Evolutionary conservation across 2,329 filamentous ascomycete species (phyloP), one percentile per base, ranked within the genome.

Genomic region (Paraconiothyrium sp.): DNA sequence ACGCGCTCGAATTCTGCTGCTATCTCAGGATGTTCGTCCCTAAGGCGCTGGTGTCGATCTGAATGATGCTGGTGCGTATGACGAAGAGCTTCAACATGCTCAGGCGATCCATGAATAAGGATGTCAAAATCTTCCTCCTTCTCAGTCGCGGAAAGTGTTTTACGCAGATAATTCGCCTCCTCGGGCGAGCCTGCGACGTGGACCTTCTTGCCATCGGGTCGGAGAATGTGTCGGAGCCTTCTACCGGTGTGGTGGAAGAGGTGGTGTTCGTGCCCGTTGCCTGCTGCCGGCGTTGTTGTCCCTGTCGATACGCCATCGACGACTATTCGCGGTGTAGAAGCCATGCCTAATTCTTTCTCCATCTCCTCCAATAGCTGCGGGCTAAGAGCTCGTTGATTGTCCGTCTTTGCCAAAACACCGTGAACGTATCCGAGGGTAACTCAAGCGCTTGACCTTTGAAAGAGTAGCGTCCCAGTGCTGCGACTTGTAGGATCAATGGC

Each of bases 1-100:
- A 88, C 82, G 52, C 81, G 73, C 68, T 89, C 86, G 75, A 88
- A 87, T 66, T 88, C 84, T 34, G 85, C 82, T 66, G 84, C 86
- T 8, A 84, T 76, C 10, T 82, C 79, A 1, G 82, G 83, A 68
- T 88, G 82, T 62, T 82, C 77, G 55, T 81, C 74, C 37, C 81
- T 80, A 32, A 90, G 78, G 52, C 78, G 72, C 44, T 80, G 78
- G 37, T 84, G 81, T 10, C 79, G 79, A 24, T 75, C 69, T 62
- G 85, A 81, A 70, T 89, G 86, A 66, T 89, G 85, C 30, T 76
- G 76, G 64, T 86, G 85, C 0, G 85, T 80, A 61, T 83, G 71
- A 49, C 80, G 77, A 41, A 90, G 81, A 22, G 83, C 84, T 56
- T 81, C 76, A 43, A 79, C 74, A 70, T 84, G 82, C 64, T 84